Evolutionary conservation across 129 eudicot species (phyloP).

Genomic region (Centella asiatica): DNA sequence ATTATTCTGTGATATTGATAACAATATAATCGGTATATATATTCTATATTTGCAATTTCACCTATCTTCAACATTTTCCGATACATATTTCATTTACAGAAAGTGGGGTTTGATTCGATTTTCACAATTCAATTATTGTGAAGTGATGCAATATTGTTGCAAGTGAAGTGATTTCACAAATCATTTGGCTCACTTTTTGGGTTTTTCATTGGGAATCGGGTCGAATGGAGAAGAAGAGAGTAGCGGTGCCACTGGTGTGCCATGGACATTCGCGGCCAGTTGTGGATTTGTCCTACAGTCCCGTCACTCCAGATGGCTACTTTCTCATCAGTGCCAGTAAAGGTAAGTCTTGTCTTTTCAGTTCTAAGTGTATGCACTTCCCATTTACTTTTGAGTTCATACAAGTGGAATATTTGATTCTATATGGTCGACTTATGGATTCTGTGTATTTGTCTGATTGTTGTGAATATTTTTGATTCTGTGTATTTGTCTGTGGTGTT

Average conservation of each 20-base stretch:
- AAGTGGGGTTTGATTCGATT: too few species aligned
- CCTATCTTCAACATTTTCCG: too few species aligned
- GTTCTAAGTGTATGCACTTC: neutral
- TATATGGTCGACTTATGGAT: too few species aligned
- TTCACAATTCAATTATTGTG: neutral
- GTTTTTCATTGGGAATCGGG: neutral
- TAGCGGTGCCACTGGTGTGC: slow-evolving; percentile 55
- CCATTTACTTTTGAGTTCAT: neutral
- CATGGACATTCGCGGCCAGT: slow-evolving; percentile 77
- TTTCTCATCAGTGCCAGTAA: slow-evolving; percentile 77
- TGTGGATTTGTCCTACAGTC: slow-evolving; percentile 68
- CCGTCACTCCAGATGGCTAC: slow-evolving; percentile 58
- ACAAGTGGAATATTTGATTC: too few species aligned
- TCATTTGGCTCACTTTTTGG: neutral
- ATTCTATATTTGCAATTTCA: too few species aligned
- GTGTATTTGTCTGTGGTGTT: too few species aligned
- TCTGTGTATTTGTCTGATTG: too few species aligned
- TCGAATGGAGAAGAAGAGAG: slow-evolving; percentile 54
- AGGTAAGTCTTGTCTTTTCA: slow-evolving; percentile 18
- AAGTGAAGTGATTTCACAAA: too few species aligned
- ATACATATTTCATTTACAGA: too few species aligned
- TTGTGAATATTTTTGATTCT: too few species aligned
- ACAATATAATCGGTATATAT: too few species aligned
- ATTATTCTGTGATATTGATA: too few species aligned
- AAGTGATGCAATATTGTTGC: neutral